Conservation (phyloP, 345 rosid genomes). For the Tarenaya hassleriana region DNA sequence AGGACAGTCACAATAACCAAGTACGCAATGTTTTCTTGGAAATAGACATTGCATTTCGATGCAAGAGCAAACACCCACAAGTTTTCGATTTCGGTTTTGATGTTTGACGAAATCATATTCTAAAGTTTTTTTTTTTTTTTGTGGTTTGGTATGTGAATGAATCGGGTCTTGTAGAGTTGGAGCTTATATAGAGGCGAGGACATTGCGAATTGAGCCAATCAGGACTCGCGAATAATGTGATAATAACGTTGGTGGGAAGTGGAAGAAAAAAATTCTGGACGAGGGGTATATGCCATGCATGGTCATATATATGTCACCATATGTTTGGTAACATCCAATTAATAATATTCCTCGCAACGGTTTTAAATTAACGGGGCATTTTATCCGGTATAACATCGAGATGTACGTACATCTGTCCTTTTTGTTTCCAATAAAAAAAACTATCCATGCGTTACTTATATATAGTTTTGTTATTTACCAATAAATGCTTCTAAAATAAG, state of each 20-base stretch:
- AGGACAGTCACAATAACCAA: constrained; percentile 33
- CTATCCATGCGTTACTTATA: background rate
- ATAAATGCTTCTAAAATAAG: too few species aligned
- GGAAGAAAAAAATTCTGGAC: too few species aligned
- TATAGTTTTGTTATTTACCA: background rate
- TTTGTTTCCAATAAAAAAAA: background rate
- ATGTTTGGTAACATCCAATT: constrained; percentile 13
- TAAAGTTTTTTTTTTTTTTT: background rate
- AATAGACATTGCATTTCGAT: constrained; percentile 35
- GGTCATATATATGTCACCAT: constrained; percentile 24
- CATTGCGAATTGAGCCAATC: constrained; percentile 19
- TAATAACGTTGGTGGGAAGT: constrained; percentile 12
- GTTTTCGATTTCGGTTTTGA: constrained; percentile 36
- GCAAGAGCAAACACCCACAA: constrained; percentile 52
- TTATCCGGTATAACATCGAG: constrained; percentile 7
- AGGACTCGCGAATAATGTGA: constrained; percentile 12
- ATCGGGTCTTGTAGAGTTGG: constrained; percentile 7
- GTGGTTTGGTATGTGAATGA: constrained; percentile 21
- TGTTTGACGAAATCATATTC: constrained; percentile 16
- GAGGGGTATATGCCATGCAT: constrained; percentile 22
- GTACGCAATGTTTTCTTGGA: constrained; percentile 36
- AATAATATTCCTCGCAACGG: constrained; percentile 4
- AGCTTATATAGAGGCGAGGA: constrained; percentile 21
- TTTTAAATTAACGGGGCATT: background rate
- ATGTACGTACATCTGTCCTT: constrained; percentile 15